Percentiles rank a stretch among this genome's conserved stretches.
These are phyloP conservation scores for Trichodelitschia bisporula DNA, from an alignment of 495 filamentous ascomycete species.

Conservation along the genomic window DNA sequence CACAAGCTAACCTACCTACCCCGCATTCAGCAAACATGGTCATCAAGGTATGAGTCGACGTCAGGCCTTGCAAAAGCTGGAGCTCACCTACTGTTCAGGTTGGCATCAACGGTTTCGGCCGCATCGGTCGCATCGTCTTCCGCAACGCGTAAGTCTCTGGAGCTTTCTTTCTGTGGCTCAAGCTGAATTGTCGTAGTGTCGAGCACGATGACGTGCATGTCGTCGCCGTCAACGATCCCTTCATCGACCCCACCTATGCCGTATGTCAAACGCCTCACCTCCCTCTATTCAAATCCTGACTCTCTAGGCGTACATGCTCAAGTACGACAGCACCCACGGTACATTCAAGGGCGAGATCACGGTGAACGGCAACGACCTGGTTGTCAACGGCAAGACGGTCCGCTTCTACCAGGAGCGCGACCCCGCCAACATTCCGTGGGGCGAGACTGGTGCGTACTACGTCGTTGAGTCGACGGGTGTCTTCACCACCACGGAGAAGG, in stretches of 20 bases:
- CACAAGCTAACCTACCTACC: neutral
- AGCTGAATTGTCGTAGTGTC: conserved; percentile 29
- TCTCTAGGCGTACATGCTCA: conserved; percentile 86
- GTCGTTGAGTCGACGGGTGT: conserved; percentile 97
- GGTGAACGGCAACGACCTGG: conserved; percentile 46
- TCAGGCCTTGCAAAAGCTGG: conserved; percentile 1
- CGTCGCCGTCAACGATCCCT: conserved; percentile 96
- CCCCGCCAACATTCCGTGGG: conserved; percentile 81
- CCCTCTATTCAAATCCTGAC: conserved; percentile 4
- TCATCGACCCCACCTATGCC: conserved; percentile 95
- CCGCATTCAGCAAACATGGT: conserved; percentile 11
- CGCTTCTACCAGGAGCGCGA: conserved; percentile 89
- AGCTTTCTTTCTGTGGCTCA: conserved; percentile 12
- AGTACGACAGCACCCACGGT: conserved; percentile 94
- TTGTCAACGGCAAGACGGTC: conserved; percentile 88
- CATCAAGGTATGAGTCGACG: conserved; percentile 12
- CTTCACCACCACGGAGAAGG: conserved; percentile 97
- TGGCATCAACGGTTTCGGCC: conserved; percentile 98
- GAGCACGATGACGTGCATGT: conserved; percentile 67
- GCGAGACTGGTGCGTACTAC: conserved; percentile 71
- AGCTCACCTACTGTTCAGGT: no score
- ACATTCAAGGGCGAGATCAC: conserved; percentile 80
- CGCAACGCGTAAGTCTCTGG: conserved; percentile 44
- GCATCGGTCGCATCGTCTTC: conserved; percentile 92
- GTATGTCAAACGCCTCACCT: conserved; percentile 27